Evolutionary conservation across 1,139 yeast genomes (phyloP).

Genomic region (Sporopachydermia cereana): DNA sequence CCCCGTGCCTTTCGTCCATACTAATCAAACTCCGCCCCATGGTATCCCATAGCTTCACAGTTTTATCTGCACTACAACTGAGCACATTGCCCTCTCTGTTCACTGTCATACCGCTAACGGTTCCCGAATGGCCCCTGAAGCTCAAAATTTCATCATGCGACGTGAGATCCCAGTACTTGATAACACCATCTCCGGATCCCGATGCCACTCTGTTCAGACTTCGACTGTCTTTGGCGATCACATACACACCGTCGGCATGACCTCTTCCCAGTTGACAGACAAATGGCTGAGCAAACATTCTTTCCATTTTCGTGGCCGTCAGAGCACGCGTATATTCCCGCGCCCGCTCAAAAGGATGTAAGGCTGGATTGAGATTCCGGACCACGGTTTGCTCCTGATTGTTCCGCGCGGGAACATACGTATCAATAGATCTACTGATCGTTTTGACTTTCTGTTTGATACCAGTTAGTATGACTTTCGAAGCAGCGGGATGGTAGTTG

Average conservation of each 20-base stretch:
- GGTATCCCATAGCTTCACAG: conserved; percentile 74
- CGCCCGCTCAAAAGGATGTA: conserved; percentile 95
- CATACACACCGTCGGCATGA: conserved; percentile 91
- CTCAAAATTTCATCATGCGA: conserved; percentile 63
- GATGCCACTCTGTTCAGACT: conserved; percentile 70
- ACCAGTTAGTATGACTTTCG: too few relatives aligned
- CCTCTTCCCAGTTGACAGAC: conserved; percentile 92
- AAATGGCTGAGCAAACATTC: conserved; percentile 97
- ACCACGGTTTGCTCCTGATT: conserved; percentile 83
- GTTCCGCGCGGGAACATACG: conserved; percentile 84
- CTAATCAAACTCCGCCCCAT: conserved; percentile 7
- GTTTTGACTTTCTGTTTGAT: conserved; percentile 67
- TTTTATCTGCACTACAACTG: conserved; percentile 87
- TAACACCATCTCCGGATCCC: conserved; percentile 90
- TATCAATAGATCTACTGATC: conserved; percentile 79
- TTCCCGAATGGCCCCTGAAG: conserved; percentile 83
- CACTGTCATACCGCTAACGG: conserved; percentile 78
- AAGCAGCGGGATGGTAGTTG: too few relatives aligned
- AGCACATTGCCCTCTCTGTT: conserved; percentile 57
- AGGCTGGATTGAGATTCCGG: conserved; percentile 83
- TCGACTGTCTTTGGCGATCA: conserved; percentile 68
- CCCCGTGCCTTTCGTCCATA: conserved; percentile 24
- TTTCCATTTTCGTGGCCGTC: conserved; percentile 87
- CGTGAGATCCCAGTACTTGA: conserved; percentile 85
- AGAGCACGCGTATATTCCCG: conserved; percentile 92